These are phyloP conservation scores for Grosmannia huntii DNA, from an alignment of 2,329 filamentous ascomycete species.

Conservation along the genomic window DNA sequence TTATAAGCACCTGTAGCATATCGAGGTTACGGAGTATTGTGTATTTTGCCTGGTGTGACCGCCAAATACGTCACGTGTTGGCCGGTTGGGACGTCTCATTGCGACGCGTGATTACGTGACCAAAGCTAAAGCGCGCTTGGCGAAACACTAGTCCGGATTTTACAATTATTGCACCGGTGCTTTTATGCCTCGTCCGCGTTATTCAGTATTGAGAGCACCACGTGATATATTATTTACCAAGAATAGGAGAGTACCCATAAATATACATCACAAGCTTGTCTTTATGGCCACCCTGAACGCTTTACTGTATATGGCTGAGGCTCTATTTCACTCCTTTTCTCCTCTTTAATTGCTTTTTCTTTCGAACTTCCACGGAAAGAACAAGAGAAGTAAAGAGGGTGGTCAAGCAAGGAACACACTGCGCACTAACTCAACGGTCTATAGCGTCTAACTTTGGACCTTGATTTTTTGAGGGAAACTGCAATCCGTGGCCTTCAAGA, in stretches of 20 bases:
- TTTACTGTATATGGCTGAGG: conserved; percentile 1
- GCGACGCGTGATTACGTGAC: too few relatives aligned
- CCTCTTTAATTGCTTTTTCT: neutral
- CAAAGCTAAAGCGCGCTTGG: too few relatives aligned
- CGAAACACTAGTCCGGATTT: too few relatives aligned
- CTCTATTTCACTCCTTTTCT: neutral
- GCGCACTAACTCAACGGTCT: neutral
- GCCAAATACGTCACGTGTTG: too few relatives aligned
- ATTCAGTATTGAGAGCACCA: neutral
- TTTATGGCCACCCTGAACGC: neutral
- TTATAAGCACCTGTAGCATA: too few relatives aligned
- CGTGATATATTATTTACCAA: neutral
- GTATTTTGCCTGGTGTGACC: too few relatives aligned
- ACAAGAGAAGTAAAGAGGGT: neutral
- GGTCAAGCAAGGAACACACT: neutral
- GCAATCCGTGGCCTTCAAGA: neutral
- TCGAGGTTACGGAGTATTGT: too few relatives aligned
- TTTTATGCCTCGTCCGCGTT: too few relatives aligned
- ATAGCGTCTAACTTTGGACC: neutral
- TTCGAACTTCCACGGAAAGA: neutral
- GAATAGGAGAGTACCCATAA: too few relatives aligned
- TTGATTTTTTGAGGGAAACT: neutral
- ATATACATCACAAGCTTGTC: neutral
- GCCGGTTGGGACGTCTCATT: too few relatives aligned
- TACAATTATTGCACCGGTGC: too few relatives aligned